A percentile compares a stretch with the other conserved stretches of the same genome.
These are phyloP conservation scores for Filobasidium uniguttulatum DNA, from an alignment of 1,284 basidiomycete species.

Conservation along the genomic window DNA sequence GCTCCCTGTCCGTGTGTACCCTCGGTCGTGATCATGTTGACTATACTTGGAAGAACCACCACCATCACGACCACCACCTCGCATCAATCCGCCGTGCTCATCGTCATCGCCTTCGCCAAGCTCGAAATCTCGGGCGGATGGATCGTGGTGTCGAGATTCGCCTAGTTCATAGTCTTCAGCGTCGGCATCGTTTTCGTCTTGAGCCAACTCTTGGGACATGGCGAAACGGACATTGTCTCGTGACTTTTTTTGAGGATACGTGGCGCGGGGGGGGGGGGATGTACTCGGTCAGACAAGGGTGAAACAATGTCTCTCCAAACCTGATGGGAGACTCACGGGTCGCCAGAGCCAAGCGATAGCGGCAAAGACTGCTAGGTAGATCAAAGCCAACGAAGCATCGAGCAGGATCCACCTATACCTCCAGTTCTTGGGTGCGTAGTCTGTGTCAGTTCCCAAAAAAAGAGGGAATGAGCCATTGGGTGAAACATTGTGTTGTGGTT, in stretches of 20 bases:
- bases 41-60: slow-evolving; percentile 39
- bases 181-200: slow-evolving; percentile 80
- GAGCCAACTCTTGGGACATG: slow-evolving; percentile 41
- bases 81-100: slow-evolving; percentile 17
- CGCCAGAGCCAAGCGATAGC: slow-evolving; percentile 85
- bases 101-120: slow-evolving; percentile 21
- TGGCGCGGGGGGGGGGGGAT: not conserved
- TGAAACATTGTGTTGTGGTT: too few relatives aligned
- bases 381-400: slow-evolving; percentile 82
- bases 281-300: slow-evolving; percentile 6
- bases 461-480: too few relatives aligned
- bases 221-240: slow-evolving; percentile 72
- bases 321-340: slow-evolving; percentile 40
- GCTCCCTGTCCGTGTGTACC: slow-evolving; percentile 11
- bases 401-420: slow-evolving; percentile 85
- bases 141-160: slow-evolving; percentile 35
- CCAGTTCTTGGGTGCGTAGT: slow-evolving; percentile 92
- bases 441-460: slow-evolving; percentile 38
- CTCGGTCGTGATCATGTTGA: slow-evolving; percentile 25
- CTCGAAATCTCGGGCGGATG: slow-evolving; percentile 50
- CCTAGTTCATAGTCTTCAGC: slow-evolving; percentile 76
- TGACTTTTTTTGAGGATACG: too few relatives aligned
- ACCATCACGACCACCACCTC: slow-evolving; percentile 21
- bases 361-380: slow-evolving; percentile 68
- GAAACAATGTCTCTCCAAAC: not conserved